Percentiles rank a stretch among this genome's conserved stretches.
These are phyloP conservation scores for Mycosphaerella arachidis DNA, from an alignment of 2,329 filamentous ascomycete genomes.

Conservation along the genomic window DNA sequence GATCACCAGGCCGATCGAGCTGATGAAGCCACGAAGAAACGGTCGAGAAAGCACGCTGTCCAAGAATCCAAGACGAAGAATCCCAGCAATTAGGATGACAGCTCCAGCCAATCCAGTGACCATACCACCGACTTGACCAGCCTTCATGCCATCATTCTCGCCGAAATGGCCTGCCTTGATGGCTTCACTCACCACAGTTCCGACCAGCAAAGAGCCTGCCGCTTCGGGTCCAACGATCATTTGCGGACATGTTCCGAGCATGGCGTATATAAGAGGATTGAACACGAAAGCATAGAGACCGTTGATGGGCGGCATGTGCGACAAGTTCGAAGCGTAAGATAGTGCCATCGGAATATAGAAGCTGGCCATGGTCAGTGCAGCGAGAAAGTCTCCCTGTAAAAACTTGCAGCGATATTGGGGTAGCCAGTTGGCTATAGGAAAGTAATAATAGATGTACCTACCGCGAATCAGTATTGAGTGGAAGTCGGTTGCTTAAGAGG, in stretches of 20 bases:
- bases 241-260: slow-evolving; percentile 85
- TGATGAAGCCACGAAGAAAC: slow-evolving; percentile 93
- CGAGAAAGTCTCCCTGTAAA: slow-evolving; percentile 78
- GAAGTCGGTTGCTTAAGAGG: slow-evolving; percentile 67
- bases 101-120: slow-evolving; percentile 82
- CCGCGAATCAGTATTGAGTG: slow-evolving; percentile 69
- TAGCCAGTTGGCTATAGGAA: slow-evolving; percentile 89
- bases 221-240: slow-evolving; percentile 96
- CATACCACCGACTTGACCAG: slow-evolving; percentile 81
- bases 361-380: slow-evolving; percentile 92
- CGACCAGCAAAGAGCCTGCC: slow-evolving; percentile 83
- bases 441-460: slow-evolving; percentile 88
- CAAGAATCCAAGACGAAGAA: slow-evolving; percentile 82
- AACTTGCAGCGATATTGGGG: slow-evolving; percentile 78
- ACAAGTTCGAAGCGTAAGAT: slow-evolving; percentile 86
- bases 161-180: slow-evolving; percentile 63
- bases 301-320: slow-evolving; percentile 87
- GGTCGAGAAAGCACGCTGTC: slow-evolving; percentile 91
- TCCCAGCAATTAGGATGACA: slow-evolving; percentile 80
- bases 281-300: slow-evolving; percentile 93
- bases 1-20: slow-evolving; percentile 93
- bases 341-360: slow-evolving; percentile 98
- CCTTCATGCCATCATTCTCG: slow-evolving; percentile 64
- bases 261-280: slow-evolving; percentile 83
- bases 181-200: slow-evolving; percentile 74